These are phyloP conservation scores for Alternaria tenuissima DNA, from an alignment of 2,329 filamentous ascomycete genomes.

Conservation along the genomic window DNA sequence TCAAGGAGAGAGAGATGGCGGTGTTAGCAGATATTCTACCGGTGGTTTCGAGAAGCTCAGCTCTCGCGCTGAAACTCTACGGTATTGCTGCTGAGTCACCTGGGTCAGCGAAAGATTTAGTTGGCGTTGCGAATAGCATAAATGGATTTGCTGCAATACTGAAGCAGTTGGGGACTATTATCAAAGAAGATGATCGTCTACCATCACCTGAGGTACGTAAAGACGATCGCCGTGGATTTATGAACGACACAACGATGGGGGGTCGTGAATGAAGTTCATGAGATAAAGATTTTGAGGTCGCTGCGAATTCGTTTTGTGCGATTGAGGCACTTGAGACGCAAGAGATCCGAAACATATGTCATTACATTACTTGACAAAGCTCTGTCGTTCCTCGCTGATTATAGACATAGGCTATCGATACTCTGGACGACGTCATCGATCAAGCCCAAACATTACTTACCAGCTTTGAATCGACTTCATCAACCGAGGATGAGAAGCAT, in stretches of 20 bases:
- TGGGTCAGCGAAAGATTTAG: conserved; percentile 36
- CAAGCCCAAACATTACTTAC: conserved; percentile 41
- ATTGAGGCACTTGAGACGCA: background rate
- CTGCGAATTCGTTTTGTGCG: background rate
- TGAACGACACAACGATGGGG: background rate
- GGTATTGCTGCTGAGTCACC: conserved; percentile 36
- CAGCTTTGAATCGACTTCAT: conserved; percentile 40
- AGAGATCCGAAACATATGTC: background rate
- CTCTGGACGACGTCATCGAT: conserved; percentile 44
- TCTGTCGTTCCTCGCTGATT: conserved; percentile 13
- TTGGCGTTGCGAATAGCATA: conserved; percentile 44
- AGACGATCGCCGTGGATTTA: background rate
- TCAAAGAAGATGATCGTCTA: conserved; percentile 49
- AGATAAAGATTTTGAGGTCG: background rate
- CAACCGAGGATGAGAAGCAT: conserved; percentile 11
- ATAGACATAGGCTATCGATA: conserved; percentile 41
- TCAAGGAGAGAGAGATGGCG: conserved; percentile 35
- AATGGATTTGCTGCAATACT: conserved; percentile 47
- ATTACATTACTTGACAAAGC: background rate
- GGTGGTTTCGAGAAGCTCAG: conserved; percentile 44
- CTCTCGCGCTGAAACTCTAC: conserved; percentile 47
- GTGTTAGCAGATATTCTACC: conserved; percentile 47
- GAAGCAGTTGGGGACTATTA: conserved; percentile 50
- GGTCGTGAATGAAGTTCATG: background rate
- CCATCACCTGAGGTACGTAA: conserved; percentile 46